These are phyloP conservation scores for Blastobotrys niveus DNA, from an alignment of 1,139 yeast species.

Conservation along the genomic window DNA sequence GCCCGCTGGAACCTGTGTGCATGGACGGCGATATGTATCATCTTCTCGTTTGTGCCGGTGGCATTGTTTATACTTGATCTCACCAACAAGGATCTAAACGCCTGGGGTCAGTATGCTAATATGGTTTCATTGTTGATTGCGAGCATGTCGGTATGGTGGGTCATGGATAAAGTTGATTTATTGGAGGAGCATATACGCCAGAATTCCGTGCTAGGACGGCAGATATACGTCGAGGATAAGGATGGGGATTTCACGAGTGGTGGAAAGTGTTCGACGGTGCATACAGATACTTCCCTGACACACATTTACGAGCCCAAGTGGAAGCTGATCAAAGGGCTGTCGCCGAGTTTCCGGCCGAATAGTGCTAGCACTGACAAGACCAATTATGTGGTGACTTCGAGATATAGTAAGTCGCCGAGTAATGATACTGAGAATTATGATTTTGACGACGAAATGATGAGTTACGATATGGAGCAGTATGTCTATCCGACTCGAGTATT, in stretches of 20 bases:
- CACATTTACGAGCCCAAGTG: too few species aligned
- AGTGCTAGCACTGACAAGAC: slow-evolving; percentile 11
- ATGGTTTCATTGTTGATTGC: slow-evolving; percentile 44
- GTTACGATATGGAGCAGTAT: too few species aligned
- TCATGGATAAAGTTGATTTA: slow-evolving; percentile 66
- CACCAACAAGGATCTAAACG: slow-evolving; percentile 63
- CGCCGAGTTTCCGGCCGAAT: too few species aligned
- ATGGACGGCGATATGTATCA: slow-evolving; percentile 36
- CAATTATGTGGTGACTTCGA: slow-evolving; percentile 10
- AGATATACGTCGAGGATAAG: slow-evolving; percentile 12
- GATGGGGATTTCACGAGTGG: too few species aligned
- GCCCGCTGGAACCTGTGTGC: slow-evolving; percentile 2
- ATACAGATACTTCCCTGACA: too few species aligned
- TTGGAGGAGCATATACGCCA: slow-evolving; percentile 7
- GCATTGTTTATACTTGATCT: slow-evolving; percentile 77
- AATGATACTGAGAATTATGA: too few species aligned
- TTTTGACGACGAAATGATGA: too few species aligned
- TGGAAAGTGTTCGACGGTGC: too few species aligned
- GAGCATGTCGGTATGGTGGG: slow-evolving; percentile 73
- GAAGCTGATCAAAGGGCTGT: background rate
- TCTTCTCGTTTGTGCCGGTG: slow-evolving; percentile 58
- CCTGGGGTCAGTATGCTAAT: slow-evolving; percentile 68
- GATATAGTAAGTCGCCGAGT: too few species aligned
- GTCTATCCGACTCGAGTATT: too few species aligned
- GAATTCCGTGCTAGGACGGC: slow-evolving; percentile 11